These are phyloP conservation scores for Hyparrhenia diplandra DNA, from an alignment of 176 grass and related monocot species.

Conservation along the genomic window DNA sequence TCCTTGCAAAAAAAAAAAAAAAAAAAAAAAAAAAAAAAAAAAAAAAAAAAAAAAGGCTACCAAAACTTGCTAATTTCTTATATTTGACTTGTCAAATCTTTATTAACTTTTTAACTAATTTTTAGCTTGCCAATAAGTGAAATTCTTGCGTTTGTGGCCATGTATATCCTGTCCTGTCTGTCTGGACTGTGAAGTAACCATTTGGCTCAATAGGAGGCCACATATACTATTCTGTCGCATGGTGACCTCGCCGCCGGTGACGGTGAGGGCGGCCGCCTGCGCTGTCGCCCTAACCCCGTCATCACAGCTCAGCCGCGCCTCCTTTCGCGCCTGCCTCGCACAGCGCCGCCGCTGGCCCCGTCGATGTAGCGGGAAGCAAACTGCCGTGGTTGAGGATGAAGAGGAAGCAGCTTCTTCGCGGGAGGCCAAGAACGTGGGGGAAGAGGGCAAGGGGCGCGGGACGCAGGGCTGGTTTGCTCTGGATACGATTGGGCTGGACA, in stretches of 20 bases:
- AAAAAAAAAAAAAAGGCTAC: too few relatives aligned
- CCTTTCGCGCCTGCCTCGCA: not conserved
- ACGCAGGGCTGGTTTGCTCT: not conserved
- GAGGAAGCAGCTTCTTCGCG: not conserved
- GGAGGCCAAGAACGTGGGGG: not conserved
- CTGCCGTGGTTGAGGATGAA: constrained; percentile 2
- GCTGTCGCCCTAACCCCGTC: not conserved
- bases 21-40: too few relatives aligned
- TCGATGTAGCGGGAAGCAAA: constrained; percentile 27
- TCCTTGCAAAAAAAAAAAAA: too few relatives aligned
- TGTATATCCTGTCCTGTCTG: not conserved
- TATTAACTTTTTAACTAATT: too few relatives aligned
- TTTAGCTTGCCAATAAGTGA: too few relatives aligned
- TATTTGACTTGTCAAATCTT: too few relatives aligned
- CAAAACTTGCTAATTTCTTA: too few relatives aligned
- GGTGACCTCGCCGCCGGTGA: constrained; percentile 24
- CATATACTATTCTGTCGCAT: not conserved
- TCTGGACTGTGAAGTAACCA: not conserved
- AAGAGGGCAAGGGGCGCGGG: not conserved
- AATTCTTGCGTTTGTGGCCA: not conserved
- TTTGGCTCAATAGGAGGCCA: not conserved
- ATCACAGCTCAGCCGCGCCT: not conserved
- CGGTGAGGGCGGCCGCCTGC: constrained; percentile 5
- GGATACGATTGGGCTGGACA: constrained; percentile 38
- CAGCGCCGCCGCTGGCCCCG: not conserved